These are phyloP conservation scores for Cryphonectria nitschkei DNA, from an alignment of 2,329 filamentous ascomycete genomes.

Conservation along the genomic window DNA sequence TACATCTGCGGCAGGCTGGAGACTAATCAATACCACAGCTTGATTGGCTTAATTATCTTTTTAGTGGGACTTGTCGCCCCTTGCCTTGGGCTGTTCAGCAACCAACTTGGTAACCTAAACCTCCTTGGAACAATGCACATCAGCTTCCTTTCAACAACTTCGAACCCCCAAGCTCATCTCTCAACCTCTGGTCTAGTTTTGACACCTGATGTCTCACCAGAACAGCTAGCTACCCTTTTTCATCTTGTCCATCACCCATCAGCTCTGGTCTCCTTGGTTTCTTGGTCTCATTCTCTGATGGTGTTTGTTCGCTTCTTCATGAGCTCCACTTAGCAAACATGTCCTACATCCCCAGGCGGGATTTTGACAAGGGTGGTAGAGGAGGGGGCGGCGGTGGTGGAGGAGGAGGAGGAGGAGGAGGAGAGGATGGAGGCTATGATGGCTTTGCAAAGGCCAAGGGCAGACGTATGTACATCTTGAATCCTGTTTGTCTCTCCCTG, in stretches of 20 bases:
- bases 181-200: background rate
- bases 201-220: background rate
- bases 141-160: slow-evolving; percentile 10
- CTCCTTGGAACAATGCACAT: slow-evolving; percentile 9
- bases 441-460: slow-evolving; percentile 48
- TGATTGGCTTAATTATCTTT: background rate
- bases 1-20: slow-evolving; percentile 6
- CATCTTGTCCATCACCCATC: background rate
- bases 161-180: background rate
- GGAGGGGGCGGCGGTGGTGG: slow-evolving; percentile 33
- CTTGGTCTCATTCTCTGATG: background rate
- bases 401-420: slow-evolving; percentile 11
- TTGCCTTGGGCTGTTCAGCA: background rate
- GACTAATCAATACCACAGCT: background rate
- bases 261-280: background rate
- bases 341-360: slow-evolving; percentile 59
- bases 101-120: background rate
- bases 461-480: slow-evolving; percentile 48
- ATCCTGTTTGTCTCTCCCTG: too few relatives aligned
- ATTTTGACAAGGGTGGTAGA: slow-evolving; percentile 40
- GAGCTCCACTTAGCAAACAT: slow-evolving; percentile 39
- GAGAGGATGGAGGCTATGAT: slow-evolving; percentile 28
- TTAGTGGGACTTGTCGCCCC: background rate
- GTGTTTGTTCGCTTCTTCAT: background rate
- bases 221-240: background rate